Conservation (phyloP, 805 yeast species). For the Pichia ethanolica region DNA sequence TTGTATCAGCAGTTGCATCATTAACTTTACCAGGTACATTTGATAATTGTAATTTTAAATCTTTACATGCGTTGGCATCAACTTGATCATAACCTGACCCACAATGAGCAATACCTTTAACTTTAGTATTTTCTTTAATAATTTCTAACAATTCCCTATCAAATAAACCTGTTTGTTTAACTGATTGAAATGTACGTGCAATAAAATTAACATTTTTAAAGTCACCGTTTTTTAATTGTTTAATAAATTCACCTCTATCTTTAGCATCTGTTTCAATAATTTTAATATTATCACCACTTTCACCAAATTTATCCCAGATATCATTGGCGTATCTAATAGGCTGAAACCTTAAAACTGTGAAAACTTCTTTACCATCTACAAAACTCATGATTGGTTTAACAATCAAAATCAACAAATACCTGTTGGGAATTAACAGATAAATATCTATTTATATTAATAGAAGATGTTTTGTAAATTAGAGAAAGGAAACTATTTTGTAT, state of each 20-base stretch:
- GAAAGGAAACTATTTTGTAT: too few relatives aligned
- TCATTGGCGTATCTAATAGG: slow-evolving; percentile 49
- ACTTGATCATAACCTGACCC: slow-evolving; percentile 57
- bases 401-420: too few relatives aligned
- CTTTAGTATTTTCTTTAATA: slow-evolving; percentile 26
- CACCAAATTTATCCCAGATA: slow-evolving; percentile 45
- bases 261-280: slow-evolving; percentile 37
- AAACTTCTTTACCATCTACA: slow-evolving; percentile 28
- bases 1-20: slow-evolving; percentile 51
- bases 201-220: slow-evolving; percentile 32
- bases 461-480: too few relatives aligned
- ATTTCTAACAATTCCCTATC: slow-evolving; percentile 35
- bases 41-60: slow-evolving; percentile 37
- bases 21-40: slow-evolving; percentile 49
- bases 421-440: too few relatives aligned
- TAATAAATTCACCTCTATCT: slow-evolving; percentile 34
- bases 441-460: too few relatives aligned
- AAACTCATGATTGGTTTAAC: slow-evolving; percentile 5
- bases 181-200: slow-evolving; percentile 36
- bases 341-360: slow-evolving; percentile 63
- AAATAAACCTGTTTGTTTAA: slow-evolving; percentile 32
- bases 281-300: slow-evolving; percentile 29
- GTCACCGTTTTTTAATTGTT: slow-evolving; percentile 30
- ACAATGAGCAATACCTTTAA: slow-evolving; percentile 38
- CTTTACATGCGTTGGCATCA: slow-evolving; percentile 35